Evolutionary conservation across 306 rosid species (phyloP).

Genomic region (Quercus engelmannii): DNA sequence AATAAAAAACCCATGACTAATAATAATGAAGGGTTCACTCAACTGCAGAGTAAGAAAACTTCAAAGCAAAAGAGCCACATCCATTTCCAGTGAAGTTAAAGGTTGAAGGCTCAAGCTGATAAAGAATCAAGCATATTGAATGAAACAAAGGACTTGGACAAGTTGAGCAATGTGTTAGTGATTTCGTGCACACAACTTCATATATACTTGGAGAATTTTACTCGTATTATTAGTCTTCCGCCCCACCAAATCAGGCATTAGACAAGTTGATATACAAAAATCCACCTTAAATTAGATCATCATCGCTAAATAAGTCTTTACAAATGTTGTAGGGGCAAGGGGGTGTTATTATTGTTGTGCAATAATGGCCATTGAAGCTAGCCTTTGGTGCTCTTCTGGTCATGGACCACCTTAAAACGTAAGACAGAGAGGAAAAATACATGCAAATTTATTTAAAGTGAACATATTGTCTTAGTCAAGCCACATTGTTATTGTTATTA

Average conservation of each 20-base stretch:
- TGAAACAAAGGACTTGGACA: no score
- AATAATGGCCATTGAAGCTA: background rate
- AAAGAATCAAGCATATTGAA: no score
- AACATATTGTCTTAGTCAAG: constrained; percentile 19
- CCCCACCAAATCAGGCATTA: background rate
- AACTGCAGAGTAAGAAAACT: no score
- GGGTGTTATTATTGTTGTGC: background rate
- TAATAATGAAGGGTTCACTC: no score
- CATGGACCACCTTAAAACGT: background rate
- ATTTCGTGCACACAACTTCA: background rate
- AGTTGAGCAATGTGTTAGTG: background rate
- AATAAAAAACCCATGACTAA: no score
- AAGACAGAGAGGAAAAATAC: background rate
- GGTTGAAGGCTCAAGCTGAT: no score
- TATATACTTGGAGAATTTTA: background rate
- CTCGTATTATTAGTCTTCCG: no score
- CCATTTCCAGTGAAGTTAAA: no score
- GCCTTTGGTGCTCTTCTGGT: background rate
- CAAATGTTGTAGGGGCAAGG: background rate
- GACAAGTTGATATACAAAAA: background rate
- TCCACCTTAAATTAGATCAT: background rate
- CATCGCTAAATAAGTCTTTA: background rate
- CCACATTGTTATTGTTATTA: constrained; percentile 10
- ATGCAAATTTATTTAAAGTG: background rate
- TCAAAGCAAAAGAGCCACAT: no score